Evolutionary conservation across 441 rosid species (phyloP).

Genomic region (Gossypium schwendimanii): DNA sequence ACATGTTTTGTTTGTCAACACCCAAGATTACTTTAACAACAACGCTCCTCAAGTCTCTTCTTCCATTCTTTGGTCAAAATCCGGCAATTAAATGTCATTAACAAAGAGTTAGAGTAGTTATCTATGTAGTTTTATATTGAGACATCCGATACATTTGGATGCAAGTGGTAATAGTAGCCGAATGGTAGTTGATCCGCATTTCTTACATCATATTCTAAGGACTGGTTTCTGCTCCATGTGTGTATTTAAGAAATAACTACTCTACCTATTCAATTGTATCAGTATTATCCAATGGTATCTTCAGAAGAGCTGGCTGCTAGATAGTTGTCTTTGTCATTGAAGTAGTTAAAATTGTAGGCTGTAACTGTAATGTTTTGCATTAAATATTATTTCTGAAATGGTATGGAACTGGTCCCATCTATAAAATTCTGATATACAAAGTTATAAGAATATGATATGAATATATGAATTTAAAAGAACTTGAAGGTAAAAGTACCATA

Average conservation of each 20-base stretch:
- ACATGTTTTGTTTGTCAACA: not conserved
- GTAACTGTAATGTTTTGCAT: not conserved
- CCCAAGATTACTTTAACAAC: not conserved
- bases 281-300: not conserved
- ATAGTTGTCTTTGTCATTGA: not conserved
- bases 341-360: not conserved
- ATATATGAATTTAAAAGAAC: too few relatives aligned
- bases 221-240: not conserved
- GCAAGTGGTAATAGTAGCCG: not conserved
- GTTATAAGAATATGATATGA: too few relatives aligned
- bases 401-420: not conserved
- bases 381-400: not conserved
- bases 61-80: not conserved
- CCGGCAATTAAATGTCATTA: not conserved
- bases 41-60: not conserved
- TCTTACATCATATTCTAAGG: not conserved
- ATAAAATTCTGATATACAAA: not conserved
- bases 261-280: not conserved
- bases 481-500: too few relatives aligned
- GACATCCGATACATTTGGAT: not conserved
- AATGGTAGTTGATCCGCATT: not conserved
- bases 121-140: not conserved
- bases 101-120: not conserved
- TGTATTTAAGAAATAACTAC: not conserved
- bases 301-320: not conserved